Evolutionary conservation across 176 grass and related monocot genomes (phyloP).

Genomic region (Bonia amplexicaulis): DNA sequence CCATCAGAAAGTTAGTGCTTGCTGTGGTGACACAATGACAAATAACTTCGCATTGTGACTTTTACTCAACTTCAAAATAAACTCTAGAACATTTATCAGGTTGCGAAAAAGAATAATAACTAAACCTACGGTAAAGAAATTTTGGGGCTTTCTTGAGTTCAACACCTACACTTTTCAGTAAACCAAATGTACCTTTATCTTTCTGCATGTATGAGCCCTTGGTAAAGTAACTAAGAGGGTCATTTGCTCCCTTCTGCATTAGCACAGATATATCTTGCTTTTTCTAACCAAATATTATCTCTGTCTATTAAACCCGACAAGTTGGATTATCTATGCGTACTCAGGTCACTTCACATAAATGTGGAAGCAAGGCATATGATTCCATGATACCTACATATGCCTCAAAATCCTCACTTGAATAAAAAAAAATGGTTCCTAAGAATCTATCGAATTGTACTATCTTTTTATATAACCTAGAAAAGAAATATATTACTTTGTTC

Average conservation of each 20-base stretch:
- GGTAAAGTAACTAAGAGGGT: background rate
- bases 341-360: slow-evolving; percentile 8
- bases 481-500: slow-evolving; percentile 1
- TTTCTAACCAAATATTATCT: background rate
- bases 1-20: background rate
- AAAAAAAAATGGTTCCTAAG: background rate
- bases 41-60: background rate
- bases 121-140: background rate
- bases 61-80: background rate
- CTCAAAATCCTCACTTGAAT: slow-evolving; percentile 25
- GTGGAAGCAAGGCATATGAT: slow-evolving; percentile 36
- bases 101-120: background rate
- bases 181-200: slow-evolving; percentile 2
- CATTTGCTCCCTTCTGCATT: background rate
- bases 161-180: background rate
- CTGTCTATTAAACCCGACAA: background rate
- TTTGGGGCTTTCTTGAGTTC: background rate
- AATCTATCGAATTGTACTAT: slow-evolving; percentile 25
- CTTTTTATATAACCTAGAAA: slow-evolving; percentile 27
- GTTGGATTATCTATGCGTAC: slow-evolving; percentile 22
- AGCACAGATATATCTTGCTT: background rate
- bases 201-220: background rate
- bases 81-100: background rate
- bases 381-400: slow-evolving; percentile 29
- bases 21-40: background rate